Base-by-base conservation (phyloP, 768 basidiomycete species). In the Suillus decipiens region DNA sequence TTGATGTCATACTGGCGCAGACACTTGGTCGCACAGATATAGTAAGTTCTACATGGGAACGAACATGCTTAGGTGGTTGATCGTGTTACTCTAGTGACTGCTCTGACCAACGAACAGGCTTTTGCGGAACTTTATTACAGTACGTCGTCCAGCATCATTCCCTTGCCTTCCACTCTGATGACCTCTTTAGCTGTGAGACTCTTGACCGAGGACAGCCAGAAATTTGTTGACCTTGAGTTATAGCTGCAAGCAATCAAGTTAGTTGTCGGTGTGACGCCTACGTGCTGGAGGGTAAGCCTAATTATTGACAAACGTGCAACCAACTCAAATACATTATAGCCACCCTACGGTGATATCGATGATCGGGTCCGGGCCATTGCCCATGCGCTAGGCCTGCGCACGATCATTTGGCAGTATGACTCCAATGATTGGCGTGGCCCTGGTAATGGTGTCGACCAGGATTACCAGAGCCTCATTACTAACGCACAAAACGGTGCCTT, bases 51-150 rank as follows among this genome's bases (percentile, higher is more conserved):
- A 57, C 28, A 3, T 28, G 17, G 10, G 17, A 37, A 39, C 37
- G 6, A 19, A 19, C 56, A 24, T 41, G 1, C 5, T 9, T 17
- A 28, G 2, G 10, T 31, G 15, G 5, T 42, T 57, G 56, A 57
- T 41, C 28, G 41, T 41, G 17, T 36, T 14, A 12, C 6, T 55
- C 39, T 22, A 86, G 86, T 82, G 84, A 89, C 89, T 0, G 69
- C 84, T 2, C 77, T 89, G 47, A 74, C 80, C 10, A 92, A 86
- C 70, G 77, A 85, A 66, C 76, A 88, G 64, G 88, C 85, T 4
- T 90, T 92, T 63, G 90, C 90, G 4, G 91, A 93, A 72, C 78
- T 94, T n/a, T 92, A 88, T 63, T 94, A 91, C 75, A 86, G 85
- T 84, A 66, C 39, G 84, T 73, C 11, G 60, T 5, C 37, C 31